Conservation (phyloP, 2,329 filamentous ascomycete genomes). For the Daldinia sp. region DNA sequence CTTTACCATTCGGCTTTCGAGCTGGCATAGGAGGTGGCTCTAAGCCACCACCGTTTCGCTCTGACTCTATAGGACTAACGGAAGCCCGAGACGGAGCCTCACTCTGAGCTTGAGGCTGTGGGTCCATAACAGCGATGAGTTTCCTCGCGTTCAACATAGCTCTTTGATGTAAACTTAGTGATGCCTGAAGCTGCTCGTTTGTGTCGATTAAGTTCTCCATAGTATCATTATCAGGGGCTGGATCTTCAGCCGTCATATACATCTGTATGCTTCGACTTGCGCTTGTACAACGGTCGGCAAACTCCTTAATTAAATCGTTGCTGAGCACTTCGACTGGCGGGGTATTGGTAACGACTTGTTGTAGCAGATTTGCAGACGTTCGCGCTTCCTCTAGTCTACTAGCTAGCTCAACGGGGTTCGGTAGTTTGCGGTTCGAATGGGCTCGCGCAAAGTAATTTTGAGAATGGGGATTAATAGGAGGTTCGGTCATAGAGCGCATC, state of each 20-base stretch:
- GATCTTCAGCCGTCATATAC: conserved; percentile 85
- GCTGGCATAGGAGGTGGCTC: conserved; percentile 27
- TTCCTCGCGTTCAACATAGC: conserved; percentile 76
- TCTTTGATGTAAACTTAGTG: conserved; percentile 86
- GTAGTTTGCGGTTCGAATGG: conserved; percentile 65
- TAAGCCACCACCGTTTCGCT: conserved; percentile 31
- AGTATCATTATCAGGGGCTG: conserved; percentile 89
- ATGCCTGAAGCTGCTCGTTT: conserved; percentile 88
- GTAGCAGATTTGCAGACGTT: conserved; percentile 90
- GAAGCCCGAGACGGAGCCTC: conserved; percentile 44
- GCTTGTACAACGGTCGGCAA: conserved; percentile 84
- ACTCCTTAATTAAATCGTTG: conserved; percentile 94
- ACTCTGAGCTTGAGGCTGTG: conserved; percentile 36
- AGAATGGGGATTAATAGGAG: conserved; percentile 58
- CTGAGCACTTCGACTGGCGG: conserved; percentile 78
- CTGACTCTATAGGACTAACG: conserved; percentile 47
- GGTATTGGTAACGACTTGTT: conserved; percentile 90
- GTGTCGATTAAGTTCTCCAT: conserved; percentile 94
- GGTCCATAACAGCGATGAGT: conserved; percentile 58
- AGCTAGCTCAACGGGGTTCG: conserved; percentile 80
- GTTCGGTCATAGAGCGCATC: conserved; percentile 59
- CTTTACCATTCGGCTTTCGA: conserved; percentile 51
- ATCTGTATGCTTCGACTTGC: conserved; percentile 85
- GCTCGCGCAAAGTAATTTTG: conserved; percentile 70
- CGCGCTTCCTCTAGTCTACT: conserved; percentile 89